Evolutionary conservation across 2,329 filamentous ascomycete genomes (phyloP), one percentile per base, ranked within the genome.

Genomic region (Exophiala spinifera): DNA sequence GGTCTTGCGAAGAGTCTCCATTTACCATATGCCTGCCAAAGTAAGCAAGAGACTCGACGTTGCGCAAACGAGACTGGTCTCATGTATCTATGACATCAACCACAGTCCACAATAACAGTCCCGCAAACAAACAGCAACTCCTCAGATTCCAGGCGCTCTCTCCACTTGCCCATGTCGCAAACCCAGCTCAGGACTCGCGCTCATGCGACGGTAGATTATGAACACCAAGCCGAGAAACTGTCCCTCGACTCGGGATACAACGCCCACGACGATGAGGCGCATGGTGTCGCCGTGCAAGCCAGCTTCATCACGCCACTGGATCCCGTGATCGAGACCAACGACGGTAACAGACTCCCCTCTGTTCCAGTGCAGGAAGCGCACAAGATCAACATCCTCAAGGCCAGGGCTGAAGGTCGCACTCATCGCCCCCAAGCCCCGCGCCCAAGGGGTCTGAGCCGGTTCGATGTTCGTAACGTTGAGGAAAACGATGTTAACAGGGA

Each of bases 341-440:
- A 86, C 66, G 87, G 86, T 25, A 78, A 80, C 44, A 76, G 86
- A 36, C 69, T 91, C 4, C 87, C 88, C 0, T 80, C 81, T 1
- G 83, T 91, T 1, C 87, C 87, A 1, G 66, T 89, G 3, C 75
- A 80, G 28, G 87, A 91, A 71, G 87, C 88, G 1, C 76, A 82
- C 57, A 87, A 84, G 66, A 76, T 91, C 52, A 91, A 91, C 66
- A 51, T 55, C 31, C 53, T 69, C 20, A 63, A 65, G 33, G 61
- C 64, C 11, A 52, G 61, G 28, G 52, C 56, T 13, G 61, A 65
- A 31, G 61, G 57, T 13, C 48, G 39, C 34, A 11, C 47, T 15
- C 54, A 50, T 15, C 49, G 43, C 4, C 53, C 50, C n/a, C 34
- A 34, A 13, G 42, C 23, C 36, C 25, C 42, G 21, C 46, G 45